Percentiles rank a stretch among this genome's conserved stretches.
phyloP scores from a whole-genome alignment of 768 basidiomycete species.

The Tulasnella sp. region DNA sequence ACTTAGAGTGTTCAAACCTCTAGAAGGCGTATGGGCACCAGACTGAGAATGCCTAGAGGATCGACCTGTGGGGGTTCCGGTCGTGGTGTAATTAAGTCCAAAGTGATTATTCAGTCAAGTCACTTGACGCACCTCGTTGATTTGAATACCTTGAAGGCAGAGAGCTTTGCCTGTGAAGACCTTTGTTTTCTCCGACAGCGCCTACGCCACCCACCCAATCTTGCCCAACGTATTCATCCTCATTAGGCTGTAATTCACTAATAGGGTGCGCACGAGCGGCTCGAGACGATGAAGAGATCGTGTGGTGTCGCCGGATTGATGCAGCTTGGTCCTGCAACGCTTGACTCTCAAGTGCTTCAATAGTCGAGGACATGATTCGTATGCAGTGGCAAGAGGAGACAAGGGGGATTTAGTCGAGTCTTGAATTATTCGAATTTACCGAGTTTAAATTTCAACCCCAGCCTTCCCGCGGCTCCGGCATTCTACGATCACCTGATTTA shows the following conservation, averaged over 20 bases:
- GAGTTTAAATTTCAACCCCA: too few species aligned
- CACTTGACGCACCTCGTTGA: conserved; percentile 1
- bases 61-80: conserved; percentile 41
- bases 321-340: conserved; percentile 8
- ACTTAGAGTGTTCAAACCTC: conserved; percentile 61
- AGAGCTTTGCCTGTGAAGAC: conserved; percentile 64
- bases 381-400: too few species aligned
- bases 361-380: too few species aligned
- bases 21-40: conserved; percentile 48
- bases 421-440: too few species aligned
- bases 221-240: conserved; percentile 65
- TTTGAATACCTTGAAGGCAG: conserved; percentile 40
- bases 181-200: conserved; percentile 70
- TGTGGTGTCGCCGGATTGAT: conserved; percentile 65
- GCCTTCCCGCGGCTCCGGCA: too few species aligned
- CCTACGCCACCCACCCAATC: conserved; percentile 68
- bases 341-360: too few species aligned
- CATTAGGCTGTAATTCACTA: conserved; percentile 55
- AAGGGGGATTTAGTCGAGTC: too few species aligned
- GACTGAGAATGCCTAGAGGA: conserved; percentile 33
- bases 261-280: conserved; percentile 44
- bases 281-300: conserved; percentile 64
- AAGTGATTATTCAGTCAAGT: conserved; percentile 25
- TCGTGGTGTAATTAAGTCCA: background rate
- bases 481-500: too few species aligned